These are phyloP conservation scores for Magnaporthiopsis incrustans DNA, from an alignment of 2,329 filamentous ascomycete genomes.

Conservation along the genomic window DNA sequence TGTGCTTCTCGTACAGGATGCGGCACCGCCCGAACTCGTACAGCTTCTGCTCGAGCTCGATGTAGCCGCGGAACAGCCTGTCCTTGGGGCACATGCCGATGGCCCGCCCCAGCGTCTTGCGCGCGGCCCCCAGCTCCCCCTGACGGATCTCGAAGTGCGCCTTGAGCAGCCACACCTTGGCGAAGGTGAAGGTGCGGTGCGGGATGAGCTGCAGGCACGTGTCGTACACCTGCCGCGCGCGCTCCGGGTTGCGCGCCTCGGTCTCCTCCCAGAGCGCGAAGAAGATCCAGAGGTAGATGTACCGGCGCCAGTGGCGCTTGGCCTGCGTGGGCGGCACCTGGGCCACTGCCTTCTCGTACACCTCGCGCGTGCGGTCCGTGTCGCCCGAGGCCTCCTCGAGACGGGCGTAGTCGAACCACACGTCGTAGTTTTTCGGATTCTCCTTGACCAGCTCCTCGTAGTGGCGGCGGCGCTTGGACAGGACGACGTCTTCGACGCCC, in stretches of 20 bases:
- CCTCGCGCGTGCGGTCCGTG: conserved; percentile 74
- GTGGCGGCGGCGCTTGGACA: conserved; percentile 86
- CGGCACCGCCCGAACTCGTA: conserved; percentile 92
- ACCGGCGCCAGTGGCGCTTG: conserved; percentile 93
- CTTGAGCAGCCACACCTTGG: conserved; percentile 91
- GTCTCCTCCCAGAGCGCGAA: conserved; percentile 95
- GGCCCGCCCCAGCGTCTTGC: conserved; percentile 82
- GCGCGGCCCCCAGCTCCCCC: conserved; percentile 66
- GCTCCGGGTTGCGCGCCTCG: conserved; percentile 67
- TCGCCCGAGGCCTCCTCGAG: conserved; percentile 84
- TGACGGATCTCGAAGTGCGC: conserved; percentile 91
- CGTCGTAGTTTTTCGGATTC: conserved; percentile 93
- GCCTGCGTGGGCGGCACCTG: conserved; percentile 93
- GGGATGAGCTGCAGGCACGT: conserved; percentile 83
- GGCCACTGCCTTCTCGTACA: conserved; percentile 92
- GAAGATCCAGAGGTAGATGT: conserved; percentile 97
- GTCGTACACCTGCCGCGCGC: conserved; percentile 83
- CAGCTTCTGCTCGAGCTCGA: conserved; percentile 84
- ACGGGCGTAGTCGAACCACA: conserved; percentile 91
- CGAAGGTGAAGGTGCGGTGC: conserved; percentile 95
- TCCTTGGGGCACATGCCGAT: conserved; percentile 96
- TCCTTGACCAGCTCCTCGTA: conserved; percentile 94
- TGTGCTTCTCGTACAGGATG: conserved; percentile 86
- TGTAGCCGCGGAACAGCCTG: conserved; percentile 87
- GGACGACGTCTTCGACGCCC: conserved; percentile 88